Evolutionary conservation across 2,329 filamentous ascomycete genomes (phyloP).

Genomic region (Coniochaeta pulveracea): DNA sequence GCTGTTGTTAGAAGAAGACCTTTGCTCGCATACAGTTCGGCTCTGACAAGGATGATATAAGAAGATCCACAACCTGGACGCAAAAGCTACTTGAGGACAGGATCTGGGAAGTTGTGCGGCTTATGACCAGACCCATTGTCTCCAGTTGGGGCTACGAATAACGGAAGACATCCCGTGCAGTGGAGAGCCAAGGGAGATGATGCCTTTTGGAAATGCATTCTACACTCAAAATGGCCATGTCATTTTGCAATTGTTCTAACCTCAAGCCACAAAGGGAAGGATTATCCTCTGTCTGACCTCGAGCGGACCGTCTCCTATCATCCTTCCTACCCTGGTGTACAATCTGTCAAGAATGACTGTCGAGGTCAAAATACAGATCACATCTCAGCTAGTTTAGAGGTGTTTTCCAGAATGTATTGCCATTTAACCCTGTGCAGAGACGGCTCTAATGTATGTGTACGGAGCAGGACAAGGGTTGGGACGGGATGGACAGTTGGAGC

Average conservation of each 20-base stretch:
- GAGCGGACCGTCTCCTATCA: neutral
- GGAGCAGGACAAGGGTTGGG: neutral
- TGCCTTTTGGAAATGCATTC: slow-evolving; percentile 1
- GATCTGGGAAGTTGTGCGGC: neutral
- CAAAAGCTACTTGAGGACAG: neutral
- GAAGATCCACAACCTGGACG: neutral
- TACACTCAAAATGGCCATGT: neutral
- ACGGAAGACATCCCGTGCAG: neutral
- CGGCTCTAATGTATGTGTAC: neutral
- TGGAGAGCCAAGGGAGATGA: neutral
- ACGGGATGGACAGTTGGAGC: neutral
- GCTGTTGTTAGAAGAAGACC: neutral
- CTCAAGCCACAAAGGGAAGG: neutral
- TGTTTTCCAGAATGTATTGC: neutral
- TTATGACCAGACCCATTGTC: neutral
- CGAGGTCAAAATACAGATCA: slow-evolving; percentile 4
- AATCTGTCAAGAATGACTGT: neutral
- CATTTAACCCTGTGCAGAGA: neutral
- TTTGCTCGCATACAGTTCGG: neutral
- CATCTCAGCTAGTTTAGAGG: neutral
- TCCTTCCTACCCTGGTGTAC: neutral
- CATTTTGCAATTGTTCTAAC: neutral
- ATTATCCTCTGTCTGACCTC: neutral
- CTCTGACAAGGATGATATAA: neutral
- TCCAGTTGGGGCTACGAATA: neutral